Base-by-base conservation (phyloP, 805 yeast species). In the Soucietia sequanensis region DNA sequence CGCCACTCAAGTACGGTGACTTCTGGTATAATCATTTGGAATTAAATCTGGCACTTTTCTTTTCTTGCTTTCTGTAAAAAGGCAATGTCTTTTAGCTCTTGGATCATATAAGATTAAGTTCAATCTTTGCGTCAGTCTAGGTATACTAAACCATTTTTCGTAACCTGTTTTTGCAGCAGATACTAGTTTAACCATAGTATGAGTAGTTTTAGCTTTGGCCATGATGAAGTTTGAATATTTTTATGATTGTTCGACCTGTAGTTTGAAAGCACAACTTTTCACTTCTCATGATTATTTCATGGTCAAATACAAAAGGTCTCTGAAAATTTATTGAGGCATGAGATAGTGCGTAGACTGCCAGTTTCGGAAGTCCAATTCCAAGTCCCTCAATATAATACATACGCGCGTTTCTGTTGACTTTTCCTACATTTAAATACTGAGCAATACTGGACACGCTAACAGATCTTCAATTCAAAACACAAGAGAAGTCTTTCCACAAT, bases 81-180 rank as follows among this genome's bases (percentile, higher is more conserved):
- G 69, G 34, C 93, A 96, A 67, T 89, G 96, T 60, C 96, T 80
- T 62, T 84, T 80, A 8, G 87, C 96, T 41, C 65, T 46, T 2
- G 96, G 95, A 55, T 88, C 96, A 54, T 88, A 88, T 50, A 93
- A 76, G 21, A 90, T 82, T 54, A 88, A 93, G 31, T 78, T 80
- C 43, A 91, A 80, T 38, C 78, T 70, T 31, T 86, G 85, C 3
- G 95, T 80, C 35, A 85, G 80, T 68, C 96, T 81, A 32, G 89
- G 93, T 30, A 90, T 77, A 33, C 80, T 70, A 46, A 89, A 77
- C 57, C 89, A 82, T 56, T 95, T 80, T 56, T 80, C 79, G 61
- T 73, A 86, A 1, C 98, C 98, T 1, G 98, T 90, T 48, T 83
- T 78, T 12, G 97, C 98, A 2, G 93, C 75, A 2, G 98, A 91